A percentile compares a stretch with the other conserved stretches of the same genome.
Conservation (phyloP, 2,329 filamentous ascomycete genomes). For the Gliomastix tumulicola region DNA sequence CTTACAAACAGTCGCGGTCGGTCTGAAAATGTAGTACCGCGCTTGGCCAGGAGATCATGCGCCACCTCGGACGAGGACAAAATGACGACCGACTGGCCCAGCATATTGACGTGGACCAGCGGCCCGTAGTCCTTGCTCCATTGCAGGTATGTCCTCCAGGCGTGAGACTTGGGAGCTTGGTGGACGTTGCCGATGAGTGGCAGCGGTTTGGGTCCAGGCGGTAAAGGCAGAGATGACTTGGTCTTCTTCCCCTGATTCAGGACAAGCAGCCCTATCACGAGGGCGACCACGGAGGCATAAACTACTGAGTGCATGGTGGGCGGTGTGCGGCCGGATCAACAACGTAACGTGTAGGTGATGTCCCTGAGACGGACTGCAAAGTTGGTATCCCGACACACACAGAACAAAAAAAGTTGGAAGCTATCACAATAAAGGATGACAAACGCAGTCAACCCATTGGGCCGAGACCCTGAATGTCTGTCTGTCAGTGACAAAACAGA, state of each 20-base stretch:
- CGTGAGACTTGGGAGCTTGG: slow-evolving; percentile 25
- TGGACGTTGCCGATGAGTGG: slow-evolving; percentile 15
- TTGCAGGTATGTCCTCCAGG: slow-evolving; percentile 36
- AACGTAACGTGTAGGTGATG: too few species aligned
- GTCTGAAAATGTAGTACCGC: slow-evolving; percentile 11
- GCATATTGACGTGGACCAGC: slow-evolving; percentile 12
- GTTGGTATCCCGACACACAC: too few species aligned
- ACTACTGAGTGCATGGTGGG: too few species aligned
- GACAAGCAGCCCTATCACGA: too few species aligned
- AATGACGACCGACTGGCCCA: slow-evolving; percentile 11
- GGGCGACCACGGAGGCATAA: too few species aligned
- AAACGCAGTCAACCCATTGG: too few species aligned
- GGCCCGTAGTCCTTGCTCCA: slow-evolving; percentile 14
- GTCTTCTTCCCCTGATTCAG: neutral
- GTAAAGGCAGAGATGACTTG: slow-evolving; percentile 14
- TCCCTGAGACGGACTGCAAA: too few species aligned
- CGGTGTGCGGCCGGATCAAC: too few species aligned
- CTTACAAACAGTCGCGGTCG: slow-evolving; percentile 24
- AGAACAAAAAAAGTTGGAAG: too few species aligned
- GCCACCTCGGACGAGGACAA: slow-evolving; percentile 10
- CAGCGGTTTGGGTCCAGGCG: slow-evolving; percentile 14
- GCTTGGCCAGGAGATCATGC: slow-evolving; percentile 11
- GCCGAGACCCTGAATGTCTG: too few species aligned
- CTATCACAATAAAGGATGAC: too few species aligned
- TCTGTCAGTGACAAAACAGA: too few species aligned